Base-by-base conservation (phyloP, 768 basidiomycete species). In the Suillus plorans region DNA sequence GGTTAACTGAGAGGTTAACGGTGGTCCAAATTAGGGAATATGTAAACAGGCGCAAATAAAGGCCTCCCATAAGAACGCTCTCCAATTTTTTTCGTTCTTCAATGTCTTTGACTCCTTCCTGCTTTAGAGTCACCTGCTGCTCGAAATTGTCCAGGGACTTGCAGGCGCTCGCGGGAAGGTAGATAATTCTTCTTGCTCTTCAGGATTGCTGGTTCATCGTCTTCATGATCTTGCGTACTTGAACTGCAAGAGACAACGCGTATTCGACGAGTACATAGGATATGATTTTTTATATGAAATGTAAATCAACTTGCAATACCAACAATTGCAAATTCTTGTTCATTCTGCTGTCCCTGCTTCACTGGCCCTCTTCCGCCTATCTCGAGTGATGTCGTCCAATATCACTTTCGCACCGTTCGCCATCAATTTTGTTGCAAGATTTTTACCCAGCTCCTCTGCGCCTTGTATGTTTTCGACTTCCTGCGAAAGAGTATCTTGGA, bases 341-440 rank as follows among this genome's bases (percentile, higher is more conserved):
- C 75, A 71, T 25, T 50, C 49, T 50, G 47, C 47, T 22, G 22
- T 49, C 20, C 79, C 78, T 31, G 74, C 82, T 63, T 81, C 81
- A 7, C 65, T 76, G 22, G 82, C 80, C 60, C 86, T 77, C 41
- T 76, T 77, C 57, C 80, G 82, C 66, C 90, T 81, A 71, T 93
- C 89, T 61, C 72, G 73, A n/a, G 85, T 90, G 69, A 99, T 92
- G 63, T 92, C 92, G 45, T 92, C 88, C 74, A 99, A 73, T 68
- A 99, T 92, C 65, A 81, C 83, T 69, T 82, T 85, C 22, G 92
- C 97, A 0, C 97, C 97, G 1, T 76, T 80, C 10, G 84, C 83
- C 52, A 91, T 82, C 63, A 99, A 74, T 8, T 78, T 76, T 67
- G 75, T 77, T 5, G 92, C 97, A 41, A 97, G 78, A 55, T 77